These are phyloP conservation scores for Rhodotorula sp. DNA, from an alignment of 1,284 basidiomycete species.

Conservation along the genomic window DNA sequence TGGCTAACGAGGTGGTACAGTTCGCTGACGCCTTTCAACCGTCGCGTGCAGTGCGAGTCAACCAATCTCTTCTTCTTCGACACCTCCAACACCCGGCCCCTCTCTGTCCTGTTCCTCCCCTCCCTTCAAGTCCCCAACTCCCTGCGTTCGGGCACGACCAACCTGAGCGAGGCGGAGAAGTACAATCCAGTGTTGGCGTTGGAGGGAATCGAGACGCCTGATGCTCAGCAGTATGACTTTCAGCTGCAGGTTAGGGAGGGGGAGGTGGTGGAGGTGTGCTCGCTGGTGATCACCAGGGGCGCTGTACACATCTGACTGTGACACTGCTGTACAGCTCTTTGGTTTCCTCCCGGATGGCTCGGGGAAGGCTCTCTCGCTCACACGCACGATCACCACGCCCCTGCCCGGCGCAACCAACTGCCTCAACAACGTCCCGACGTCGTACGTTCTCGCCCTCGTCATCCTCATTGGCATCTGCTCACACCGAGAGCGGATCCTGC, in stretches of 20 bases:
- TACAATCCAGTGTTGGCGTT: constrained; percentile 31
- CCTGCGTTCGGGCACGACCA: constrained; percentile 19
- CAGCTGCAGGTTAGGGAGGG: constrained; percentile 33
- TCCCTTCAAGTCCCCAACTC: constrained; percentile 20
- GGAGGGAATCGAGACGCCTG: constrained; percentile 32
- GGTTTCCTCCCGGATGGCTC: constrained; percentile 39
- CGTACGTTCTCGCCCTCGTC: neutral
- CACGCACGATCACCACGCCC: constrained; percentile 48
- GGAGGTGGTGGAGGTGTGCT: constrained; percentile 34
- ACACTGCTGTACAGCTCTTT: constrained; percentile 19
- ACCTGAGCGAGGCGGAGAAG: constrained; percentile 30
- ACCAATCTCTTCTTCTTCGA: constrained; percentile 41
- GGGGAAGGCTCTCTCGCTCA: constrained; percentile 40
- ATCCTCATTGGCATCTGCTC: neutral
- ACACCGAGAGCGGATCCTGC: neutral
- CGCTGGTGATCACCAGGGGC: too few relatives aligned
- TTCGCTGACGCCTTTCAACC: neutral
- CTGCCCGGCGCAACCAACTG: constrained; percentile 23
- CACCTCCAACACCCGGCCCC: constrained; percentile 28
- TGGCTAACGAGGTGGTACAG: too few relatives aligned
- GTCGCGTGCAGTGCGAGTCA: constrained; percentile 30
- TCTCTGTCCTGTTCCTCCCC: constrained; percentile 35
- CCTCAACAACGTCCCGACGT: constrained; percentile 19
- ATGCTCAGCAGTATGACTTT: constrained; percentile 33
- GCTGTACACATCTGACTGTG: too few relatives aligned